These are phyloP conservation scores for Orobanche coerulescens DNA, from an alignment of 257 asterid genomes.

Conservation along the genomic window DNA sequence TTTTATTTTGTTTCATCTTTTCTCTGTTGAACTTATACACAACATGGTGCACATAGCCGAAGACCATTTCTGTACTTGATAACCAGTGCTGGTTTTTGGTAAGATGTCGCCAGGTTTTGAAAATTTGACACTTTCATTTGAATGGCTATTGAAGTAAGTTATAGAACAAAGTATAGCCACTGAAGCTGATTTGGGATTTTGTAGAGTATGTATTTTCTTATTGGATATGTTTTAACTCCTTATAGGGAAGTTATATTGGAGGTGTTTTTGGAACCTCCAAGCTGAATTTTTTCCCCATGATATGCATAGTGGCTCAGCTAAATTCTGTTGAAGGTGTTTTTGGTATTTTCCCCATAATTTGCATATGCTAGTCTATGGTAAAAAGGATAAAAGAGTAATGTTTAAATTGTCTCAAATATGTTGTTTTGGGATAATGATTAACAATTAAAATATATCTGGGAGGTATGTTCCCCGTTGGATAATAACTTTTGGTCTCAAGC, in stretches of 20 bases:
- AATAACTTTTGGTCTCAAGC: conserved; percentile 1
- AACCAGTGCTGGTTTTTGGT: not conserved
- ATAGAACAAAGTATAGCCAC: not conserved
- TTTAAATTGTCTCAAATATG: not conserved
- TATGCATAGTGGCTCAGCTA: not conserved
- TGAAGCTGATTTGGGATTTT: not conserved
- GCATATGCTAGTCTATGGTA: not conserved
- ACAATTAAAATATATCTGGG: not conserved
- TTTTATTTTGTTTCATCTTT: not conserved
- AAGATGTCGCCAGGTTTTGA: not conserved
- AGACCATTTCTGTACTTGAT: conserved; percentile 3
- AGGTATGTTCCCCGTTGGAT: not conserved
- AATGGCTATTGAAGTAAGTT: not conserved
- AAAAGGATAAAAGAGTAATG: not conserved
- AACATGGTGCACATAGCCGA: not conserved
- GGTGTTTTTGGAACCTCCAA: not conserved
- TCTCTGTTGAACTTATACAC: conserved; percentile 1
- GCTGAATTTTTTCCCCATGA: not conserved
- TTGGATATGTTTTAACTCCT: not conserved
- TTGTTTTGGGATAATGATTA: not conserved
- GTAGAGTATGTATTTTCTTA: conserved; percentile 1
- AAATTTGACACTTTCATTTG: not conserved
- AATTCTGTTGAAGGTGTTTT: not conserved
- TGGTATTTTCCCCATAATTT: not conserved
- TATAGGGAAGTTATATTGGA: not conserved